Evolutionary conservation across 2,329 filamentous ascomycete species (phyloP), one percentile per base, ranked within the genome.

Genomic region (Alternaria atra): DNA sequence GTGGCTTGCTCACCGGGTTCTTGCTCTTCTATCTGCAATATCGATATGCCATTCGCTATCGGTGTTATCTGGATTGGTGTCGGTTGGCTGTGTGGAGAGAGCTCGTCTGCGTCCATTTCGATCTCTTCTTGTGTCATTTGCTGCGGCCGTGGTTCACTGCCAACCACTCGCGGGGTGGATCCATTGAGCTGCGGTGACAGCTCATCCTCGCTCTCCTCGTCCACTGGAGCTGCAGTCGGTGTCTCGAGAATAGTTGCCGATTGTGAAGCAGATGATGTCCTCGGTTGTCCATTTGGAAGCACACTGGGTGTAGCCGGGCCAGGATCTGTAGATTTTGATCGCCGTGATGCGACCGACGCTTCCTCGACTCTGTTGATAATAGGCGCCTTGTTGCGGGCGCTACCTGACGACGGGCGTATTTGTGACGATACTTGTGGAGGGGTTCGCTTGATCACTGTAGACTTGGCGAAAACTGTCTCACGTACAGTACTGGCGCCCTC

Each of bases 191-290:
- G 62, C 9, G 73, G 71, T 5, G 73, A 72, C 12, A 76, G 58
- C 51, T 75, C 73, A 48, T 76, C 75, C 25, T 71, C 73, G 44
- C 67, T 71, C 5, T 72, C 71, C 4, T 71, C 71, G 12, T 52
- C 70, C 25, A 52, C 57, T 47, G 58, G 60, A 2, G 51, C 60
- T 27, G 59, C 60, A 37, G 39, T 60, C 8, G 70, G 66, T 4
- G 66, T 73, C 5, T 65, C 61, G 35, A 62, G 61, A 13, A 63
- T 55, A 10, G 63, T 34, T 3, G 54, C 53, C 44, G 52, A 62
- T 10, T 58, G 69, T 17, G 65, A 53, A 7, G 64, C 60, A 8
- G 66, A 67, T 2, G 63, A 59, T 15, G 46, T 34, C 46, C 63
- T 66, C 6, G 65, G 47, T 13, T 60, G 63, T 3, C 59, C 59